Base-by-base conservation (phyloP, 768 basidiomycete genomes). In the Candolleomyces aberdarensis region DNA sequence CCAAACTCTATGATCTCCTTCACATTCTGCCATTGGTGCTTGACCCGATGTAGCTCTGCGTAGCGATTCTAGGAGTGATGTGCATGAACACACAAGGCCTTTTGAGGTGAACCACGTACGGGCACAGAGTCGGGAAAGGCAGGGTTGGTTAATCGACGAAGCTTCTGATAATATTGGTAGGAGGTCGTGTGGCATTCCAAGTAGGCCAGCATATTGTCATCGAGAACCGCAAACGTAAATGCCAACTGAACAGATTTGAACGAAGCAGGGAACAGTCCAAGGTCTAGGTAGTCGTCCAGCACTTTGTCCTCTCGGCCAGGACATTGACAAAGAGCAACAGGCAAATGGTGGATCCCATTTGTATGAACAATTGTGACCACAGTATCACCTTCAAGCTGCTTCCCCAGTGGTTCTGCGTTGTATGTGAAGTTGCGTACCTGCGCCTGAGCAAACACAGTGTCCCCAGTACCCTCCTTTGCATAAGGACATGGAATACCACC, bases 161-260 rank as follows among this genome's bases (percentile, higher is more conserved):
- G 43, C 22, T 64, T 66, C 6, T 61, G 40, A 36, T 62, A 64
- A 48, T 66, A 67, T 15, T 69, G 67, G 39, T 65, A 66, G 3
- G 60, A 60, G 3, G 65, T 63, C 1, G 62, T 57, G 26, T 67
- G 65, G n/a, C n/a, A n/a, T n/a, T n/a, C n/a, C n/a, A n/a, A n/a
- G n/a, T n/a, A n/a, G n/a, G n/a, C n/a, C n/a, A n/a, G n/a, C n/a
- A n/a, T n/a, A n/a, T n/a, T n/a, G n/a, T n/a, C n/a, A n/a, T n/a
- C n/a, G n/a, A n/a, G n/a, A n/a, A n/a, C n/a, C n/a, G n/a, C n/a
- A n/a, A n/a, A n/a, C n/a, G n/a, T n/a, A n/a, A n/a, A n/a, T 46
- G 67, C 56, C 0, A 65, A 69, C 9, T 55, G 41, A 10, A 64
- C 48, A 14, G 48, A 22, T 1, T 55, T 29, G 26, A 59, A 71